phyloP scores from a whole-genome alignment of 768 basidiomycete genomes.

The Agaricus blazei region DNA sequence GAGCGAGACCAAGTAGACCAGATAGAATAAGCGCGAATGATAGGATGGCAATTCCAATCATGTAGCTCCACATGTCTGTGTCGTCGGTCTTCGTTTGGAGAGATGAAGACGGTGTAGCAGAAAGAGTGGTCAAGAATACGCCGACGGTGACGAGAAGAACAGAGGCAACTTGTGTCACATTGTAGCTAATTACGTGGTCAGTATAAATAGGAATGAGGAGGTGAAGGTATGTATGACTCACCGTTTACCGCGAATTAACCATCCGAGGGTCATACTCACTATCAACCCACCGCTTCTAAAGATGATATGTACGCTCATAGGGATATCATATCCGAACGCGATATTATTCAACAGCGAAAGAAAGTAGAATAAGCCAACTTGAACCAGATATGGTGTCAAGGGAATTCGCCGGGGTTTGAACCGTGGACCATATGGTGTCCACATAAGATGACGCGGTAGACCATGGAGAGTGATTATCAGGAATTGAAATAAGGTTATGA shows the following conservation, averaged over 20 bases:
- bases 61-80: conserved; percentile 40
- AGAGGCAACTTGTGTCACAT: conserved; percentile 54
- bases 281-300: conserved; percentile 87
- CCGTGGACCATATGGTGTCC: conserved; percentile 46
- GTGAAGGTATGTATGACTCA: conserved; percentile 23
- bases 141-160: conserved; percentile 80
- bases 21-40: conserved; percentile 73
- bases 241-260: conserved; percentile 59
- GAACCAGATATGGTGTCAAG: conserved; percentile 64
- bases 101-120: conserved; percentile 44
- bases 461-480: conserved; percentile 70
- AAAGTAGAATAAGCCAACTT: conserved; percentile 77
- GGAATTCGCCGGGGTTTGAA: conserved; percentile 67
- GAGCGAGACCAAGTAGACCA: conserved; percentile 76
- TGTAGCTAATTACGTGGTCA: conserved; percentile 12
- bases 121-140: conserved; percentile 76
- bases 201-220: not conserved
- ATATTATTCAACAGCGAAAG: conserved; percentile 85
- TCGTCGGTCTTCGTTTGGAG: conserved; percentile 9
- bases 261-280: conserved; percentile 78
- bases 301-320: conserved; percentile 92
- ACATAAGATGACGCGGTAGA: conserved; percentile 55
- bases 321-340: conserved; percentile 84
- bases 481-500: conserved; percentile 89
- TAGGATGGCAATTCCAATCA: conserved; percentile 70